Evolutionary conservation across 305 asterid genomes (phyloP).

Genomic region (Nicotiana rustica): DNA sequence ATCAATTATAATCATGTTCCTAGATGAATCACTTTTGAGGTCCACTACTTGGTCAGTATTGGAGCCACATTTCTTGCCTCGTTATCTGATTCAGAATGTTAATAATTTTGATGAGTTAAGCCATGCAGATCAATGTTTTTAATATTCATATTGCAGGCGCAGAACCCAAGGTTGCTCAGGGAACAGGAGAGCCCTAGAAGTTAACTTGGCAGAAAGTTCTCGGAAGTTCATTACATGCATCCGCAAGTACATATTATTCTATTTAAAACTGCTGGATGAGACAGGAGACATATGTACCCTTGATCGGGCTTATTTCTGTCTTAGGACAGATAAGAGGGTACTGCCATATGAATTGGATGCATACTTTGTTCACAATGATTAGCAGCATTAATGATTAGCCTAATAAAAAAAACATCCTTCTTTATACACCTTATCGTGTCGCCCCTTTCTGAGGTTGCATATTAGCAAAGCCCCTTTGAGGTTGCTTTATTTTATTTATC

Average conservation of each 20-base stretch:
- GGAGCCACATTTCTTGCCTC: constrained; percentile 31
- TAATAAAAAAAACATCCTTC: background rate
- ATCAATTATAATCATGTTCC: constrained; percentile 15
- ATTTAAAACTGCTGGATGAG: constrained; percentile 89
- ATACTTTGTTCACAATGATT: constrained; percentile 30
- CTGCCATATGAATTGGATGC: constrained; percentile 33
- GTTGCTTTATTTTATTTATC: constrained; percentile 1
- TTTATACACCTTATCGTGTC: constrained; percentile 24
- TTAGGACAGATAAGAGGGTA: constrained; percentile 98
- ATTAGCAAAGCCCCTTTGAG: background rate
- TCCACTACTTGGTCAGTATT: constrained; percentile 6
- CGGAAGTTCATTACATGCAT: constrained; percentile 97
- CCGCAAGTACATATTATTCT: constrained; percentile 86
- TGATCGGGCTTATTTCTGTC: constrained; percentile 86
- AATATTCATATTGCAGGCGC: constrained; percentile 59
- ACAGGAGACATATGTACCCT: constrained; percentile 85
- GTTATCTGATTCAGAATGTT: constrained; percentile 8
- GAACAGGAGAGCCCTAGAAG: constrained; percentile 86
- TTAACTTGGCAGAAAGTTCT: constrained; percentile 95
- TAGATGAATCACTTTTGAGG: constrained; percentile 26
- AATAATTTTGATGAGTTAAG: background rate
- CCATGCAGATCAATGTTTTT: background rate
- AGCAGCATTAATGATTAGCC: constrained; percentile 22
- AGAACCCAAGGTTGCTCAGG: constrained; percentile 82
- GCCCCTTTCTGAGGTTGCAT: constrained; percentile 22